phyloP scores from a whole-genome alignment of 2,329 filamentous ascomycete species.

The Penicillium sp. region DNA sequence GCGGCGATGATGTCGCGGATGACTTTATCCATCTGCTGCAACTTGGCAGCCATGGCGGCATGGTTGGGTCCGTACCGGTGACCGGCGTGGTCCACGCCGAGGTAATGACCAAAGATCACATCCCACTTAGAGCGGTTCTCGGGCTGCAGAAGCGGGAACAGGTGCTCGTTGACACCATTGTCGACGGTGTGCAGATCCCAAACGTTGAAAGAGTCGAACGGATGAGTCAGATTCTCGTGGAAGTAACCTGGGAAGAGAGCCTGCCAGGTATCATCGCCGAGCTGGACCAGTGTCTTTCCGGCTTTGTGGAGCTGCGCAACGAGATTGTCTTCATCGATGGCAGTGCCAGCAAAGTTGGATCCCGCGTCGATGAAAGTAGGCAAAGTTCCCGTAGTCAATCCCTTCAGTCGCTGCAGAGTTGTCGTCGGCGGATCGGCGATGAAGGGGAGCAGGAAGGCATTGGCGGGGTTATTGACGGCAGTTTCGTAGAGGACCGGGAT shows the following conservation, averaged over 20 bases:
- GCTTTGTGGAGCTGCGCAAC: conserved; percentile 62
- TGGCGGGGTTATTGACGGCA: conserved; percentile 68
- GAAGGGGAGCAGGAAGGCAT: conserved; percentile 89
- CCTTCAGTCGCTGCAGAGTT: conserved; percentile 88
- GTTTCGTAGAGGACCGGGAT: conserved; percentile 85
- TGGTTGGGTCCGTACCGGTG: conserved; percentile 95
- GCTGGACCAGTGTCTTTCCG: conserved; percentile 78
- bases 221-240: conserved; percentile 75
- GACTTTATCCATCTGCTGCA: conserved; percentile 85
- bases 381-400: conserved; percentile 88
- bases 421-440: conserved; percentile 96
- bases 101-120: conserved; percentile 87
- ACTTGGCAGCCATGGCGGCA: conserved; percentile 83
- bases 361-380: conserved; percentile 93
- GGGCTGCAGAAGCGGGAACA: conserved; percentile 70
- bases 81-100: conserved; percentile 95
- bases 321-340: conserved; percentile 89
- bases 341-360: conserved; percentile 91
- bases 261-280: conserved; percentile 98
- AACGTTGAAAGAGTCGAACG: conserved; percentile 97
- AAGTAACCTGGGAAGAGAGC: conserved; percentile 93
- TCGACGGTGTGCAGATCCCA: conserved; percentile 98
- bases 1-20: conserved; percentile 67
- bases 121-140: conserved; percentile 75
- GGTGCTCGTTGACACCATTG: conserved; percentile 87